Base-by-base conservation (phyloP, 1,284 basidiomycete genomes). In the Moesziomyces aphidis region DNA sequence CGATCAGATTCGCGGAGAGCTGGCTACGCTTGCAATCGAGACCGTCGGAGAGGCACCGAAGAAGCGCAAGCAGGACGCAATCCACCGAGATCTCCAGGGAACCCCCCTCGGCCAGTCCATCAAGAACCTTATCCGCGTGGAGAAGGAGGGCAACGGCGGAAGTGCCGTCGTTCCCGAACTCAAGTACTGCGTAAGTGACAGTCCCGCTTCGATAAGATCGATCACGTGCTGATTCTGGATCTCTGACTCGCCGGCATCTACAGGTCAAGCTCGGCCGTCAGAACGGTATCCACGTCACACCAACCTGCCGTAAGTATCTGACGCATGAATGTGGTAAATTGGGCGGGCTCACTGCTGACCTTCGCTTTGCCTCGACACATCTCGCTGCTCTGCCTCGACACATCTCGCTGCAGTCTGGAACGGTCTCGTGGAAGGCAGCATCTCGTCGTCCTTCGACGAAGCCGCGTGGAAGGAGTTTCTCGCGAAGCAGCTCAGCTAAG, bases 271-370 rank as follows among this genome's bases (percentile, higher is more conserved):
- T 92, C 83, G 90, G 93, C 7, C 88, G 95, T 70, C 95, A 97
- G 87, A 97, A 97, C 76, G 88, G 92, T 6, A 90, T 97, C 55
- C 95, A 97, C 78, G 93, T 96, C 54, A 95, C 94, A 34, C 94
- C 95, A 2, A 94, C 94, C 10, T 91, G 89, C 0, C 63, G 74
- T 77, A 58, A 73, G 74, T 71, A 28, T 7, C 22, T 17, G 15
- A 23, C 24, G 24, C 24, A 26, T 26, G 24, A 26, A 26, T 26
- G 24, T 26, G 24, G 24, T 26, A 26, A 6, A 26, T 5, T 6
- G 24, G 7, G 24, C 24, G 7, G 7, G 24, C 24, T 26, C 24
- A 26, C 24, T 26, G 24, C 4, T 26, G 24, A 26, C 24, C 24
- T 26, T 26, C 24, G 24, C 24, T 26, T 26, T 26, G 24, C 24